Evolutionary conservation across 2,329 filamentous ascomycete genomes (phyloP).

Genomic region (Xylariales sp.): DNA sequence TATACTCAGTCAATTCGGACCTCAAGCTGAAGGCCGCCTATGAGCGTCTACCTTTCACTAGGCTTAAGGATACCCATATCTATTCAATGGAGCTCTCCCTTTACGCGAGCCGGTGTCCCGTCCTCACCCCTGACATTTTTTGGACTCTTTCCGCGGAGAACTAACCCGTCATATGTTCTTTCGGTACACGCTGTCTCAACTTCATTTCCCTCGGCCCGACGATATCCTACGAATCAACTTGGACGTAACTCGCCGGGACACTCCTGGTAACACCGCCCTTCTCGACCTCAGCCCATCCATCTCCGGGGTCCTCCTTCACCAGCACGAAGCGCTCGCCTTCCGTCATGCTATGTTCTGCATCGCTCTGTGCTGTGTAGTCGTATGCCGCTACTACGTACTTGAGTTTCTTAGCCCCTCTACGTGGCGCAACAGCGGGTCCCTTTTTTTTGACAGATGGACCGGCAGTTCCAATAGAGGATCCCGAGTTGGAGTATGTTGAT

Average conservation of each 20-base stretch:
- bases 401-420: constrained; percentile 86
- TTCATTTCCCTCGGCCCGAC: too few species aligned
- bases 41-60: too few species aligned
- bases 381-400: constrained; percentile 92
- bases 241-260: constrained; percentile 91
- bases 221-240: too few species aligned
- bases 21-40: too few species aligned
- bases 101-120: too few species aligned
- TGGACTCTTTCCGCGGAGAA: too few species aligned
- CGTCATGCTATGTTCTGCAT: constrained; percentile 81
- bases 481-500: constrained; percentile 75
- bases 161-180: too few species aligned
- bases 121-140: too few species aligned
- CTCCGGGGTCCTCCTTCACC: constrained; percentile 79
- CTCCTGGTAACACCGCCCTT: constrained; percentile 81
- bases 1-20: too few species aligned
- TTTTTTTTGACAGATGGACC: constrained; percentile 65
- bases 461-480: constrained; percentile 54
- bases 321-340: constrained; percentile 92
- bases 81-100: too few species aligned
- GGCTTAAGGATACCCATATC: too few species aligned
- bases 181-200: too few species aligned
- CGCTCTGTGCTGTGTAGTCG: constrained; percentile 80
- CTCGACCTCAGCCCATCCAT: constrained; percentile 97
- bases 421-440: constrained; percentile 85